Evolutionary conservation across 2,329 filamentous ascomycete species (phyloP).

Genomic region (Botrytis galanthina): DNA sequence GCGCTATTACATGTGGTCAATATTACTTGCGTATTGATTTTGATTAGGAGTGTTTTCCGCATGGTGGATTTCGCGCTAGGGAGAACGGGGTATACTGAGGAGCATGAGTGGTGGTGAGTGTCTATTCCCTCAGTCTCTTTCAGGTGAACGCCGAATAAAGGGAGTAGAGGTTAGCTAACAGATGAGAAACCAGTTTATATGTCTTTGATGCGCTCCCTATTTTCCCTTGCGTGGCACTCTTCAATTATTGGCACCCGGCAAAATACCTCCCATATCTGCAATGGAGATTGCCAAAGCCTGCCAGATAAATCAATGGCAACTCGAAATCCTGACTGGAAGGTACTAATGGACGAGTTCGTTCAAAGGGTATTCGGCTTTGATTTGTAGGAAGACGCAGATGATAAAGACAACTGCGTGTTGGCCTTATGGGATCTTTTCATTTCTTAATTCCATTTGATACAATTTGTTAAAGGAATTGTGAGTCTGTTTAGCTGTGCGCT

Average conservation of each 20-base stretch:
- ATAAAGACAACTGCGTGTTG: no score
- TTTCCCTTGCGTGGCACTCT: neutral
- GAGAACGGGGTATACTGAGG: neutral
- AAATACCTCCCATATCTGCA: neutral
- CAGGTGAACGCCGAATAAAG: neutral
- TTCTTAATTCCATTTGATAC: no score
- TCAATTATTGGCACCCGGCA: neutral
- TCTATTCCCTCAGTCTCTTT: neutral
- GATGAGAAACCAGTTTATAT: neutral
- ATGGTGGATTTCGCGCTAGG: neutral
- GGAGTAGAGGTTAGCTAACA: neutral
- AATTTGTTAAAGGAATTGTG: no score
- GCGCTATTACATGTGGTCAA: neutral
- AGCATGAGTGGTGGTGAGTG: neutral
- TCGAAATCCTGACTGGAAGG: neutral
- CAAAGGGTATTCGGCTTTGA: neutral
- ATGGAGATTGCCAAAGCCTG: neutral
- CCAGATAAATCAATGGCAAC: neutral
- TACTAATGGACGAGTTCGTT: neutral
- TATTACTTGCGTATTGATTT: neutral
- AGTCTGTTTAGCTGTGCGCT: no score
- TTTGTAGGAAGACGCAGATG: neutral
- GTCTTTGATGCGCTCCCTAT: neutral
- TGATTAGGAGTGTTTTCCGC: neutral
- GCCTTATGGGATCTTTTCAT: no score